These are phyloP conservation scores for Speleostelium caveatum DNA, from an alignment of 78 protist genomes.

Conservation along the genomic window DNA sequence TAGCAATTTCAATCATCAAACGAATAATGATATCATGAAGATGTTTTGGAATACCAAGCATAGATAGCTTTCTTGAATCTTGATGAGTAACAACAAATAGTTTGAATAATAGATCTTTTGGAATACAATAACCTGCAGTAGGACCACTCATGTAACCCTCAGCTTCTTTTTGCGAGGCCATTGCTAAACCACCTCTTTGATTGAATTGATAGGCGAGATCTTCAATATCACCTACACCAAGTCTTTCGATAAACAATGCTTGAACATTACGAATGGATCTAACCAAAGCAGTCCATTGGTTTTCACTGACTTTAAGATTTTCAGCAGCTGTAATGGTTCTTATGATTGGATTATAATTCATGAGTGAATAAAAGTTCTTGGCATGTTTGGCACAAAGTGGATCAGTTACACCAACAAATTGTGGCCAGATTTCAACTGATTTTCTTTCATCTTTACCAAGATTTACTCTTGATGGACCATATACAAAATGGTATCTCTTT, in stretches of 20 bases:
- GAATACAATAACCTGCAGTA: slow-evolving; percentile 82
- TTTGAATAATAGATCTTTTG: slow-evolving; percentile 76
- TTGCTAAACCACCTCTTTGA: slow-evolving; percentile 77
- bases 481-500: slow-evolving; percentile 67
- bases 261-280: slow-evolving; percentile 74
- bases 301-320: slow-evolving; percentile 72
- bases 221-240: slow-evolving; percentile 72
- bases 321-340: slow-evolving; percentile 67
- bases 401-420: slow-evolving; percentile 78
- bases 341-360: slow-evolving; percentile 68
- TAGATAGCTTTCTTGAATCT: slow-evolving; percentile 52
- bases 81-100: slow-evolving; percentile 77
- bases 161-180: slow-evolving; percentile 47
- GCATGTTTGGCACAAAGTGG: slow-evolving; percentile 81
- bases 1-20: slow-evolving; percentile 35
- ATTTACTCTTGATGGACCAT: slow-evolving; percentile 77
- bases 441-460: slow-evolving; percentile 68
- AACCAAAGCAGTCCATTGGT: slow-evolving; percentile 75
- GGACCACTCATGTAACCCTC: slow-evolving; percentile 66
- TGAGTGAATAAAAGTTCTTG: slow-evolving; percentile 17
- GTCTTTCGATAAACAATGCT: slow-evolving; percentile 74
- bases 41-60: slow-evolving; percentile 75
- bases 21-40: slow-evolving; percentile 18
- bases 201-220: slow-evolving; percentile 69
- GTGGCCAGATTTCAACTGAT: slow-evolving; percentile 80